Conservation (phyloP, 306 rosid species). For the Citrullus colocynthis region DNA sequence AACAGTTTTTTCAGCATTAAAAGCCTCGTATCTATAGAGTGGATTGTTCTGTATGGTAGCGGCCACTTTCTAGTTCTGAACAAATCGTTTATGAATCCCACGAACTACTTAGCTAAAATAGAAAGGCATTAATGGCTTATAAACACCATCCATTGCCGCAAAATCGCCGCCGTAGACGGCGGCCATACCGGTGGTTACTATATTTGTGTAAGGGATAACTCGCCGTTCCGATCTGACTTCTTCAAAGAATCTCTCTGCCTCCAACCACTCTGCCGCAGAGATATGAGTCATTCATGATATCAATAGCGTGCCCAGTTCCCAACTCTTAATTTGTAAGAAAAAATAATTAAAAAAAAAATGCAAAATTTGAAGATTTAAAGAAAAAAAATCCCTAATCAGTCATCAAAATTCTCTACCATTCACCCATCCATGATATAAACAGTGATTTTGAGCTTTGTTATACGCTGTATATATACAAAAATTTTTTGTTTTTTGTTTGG, state of each 20-base stretch:
- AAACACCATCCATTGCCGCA: neutral
- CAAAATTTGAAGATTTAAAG: neutral
- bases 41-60: neutral
- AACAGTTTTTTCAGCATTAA: neutral
- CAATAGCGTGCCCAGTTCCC: neutral
- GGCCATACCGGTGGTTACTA: neutral
- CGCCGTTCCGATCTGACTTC: neutral
- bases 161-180: neutral
- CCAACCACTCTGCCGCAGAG: neutral
- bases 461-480: no score
- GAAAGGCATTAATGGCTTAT: neutral
- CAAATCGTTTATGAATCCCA: neutral
- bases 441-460: no score
- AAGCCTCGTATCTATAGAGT: neutral
- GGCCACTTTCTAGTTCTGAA: neutral
- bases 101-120: neutral
- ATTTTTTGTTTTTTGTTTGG: neutral
- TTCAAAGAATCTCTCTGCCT: conserved; percentile 1
- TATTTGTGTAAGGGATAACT: neutral
- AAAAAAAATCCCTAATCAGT: neutral
- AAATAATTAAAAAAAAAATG: neutral
- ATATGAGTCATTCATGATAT: neutral
- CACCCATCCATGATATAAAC: no score
- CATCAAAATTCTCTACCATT: no score
- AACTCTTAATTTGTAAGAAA: neutral